Conservation (phyloP, 306 rosid genomes). For the Lotus japonicus region DNA sequence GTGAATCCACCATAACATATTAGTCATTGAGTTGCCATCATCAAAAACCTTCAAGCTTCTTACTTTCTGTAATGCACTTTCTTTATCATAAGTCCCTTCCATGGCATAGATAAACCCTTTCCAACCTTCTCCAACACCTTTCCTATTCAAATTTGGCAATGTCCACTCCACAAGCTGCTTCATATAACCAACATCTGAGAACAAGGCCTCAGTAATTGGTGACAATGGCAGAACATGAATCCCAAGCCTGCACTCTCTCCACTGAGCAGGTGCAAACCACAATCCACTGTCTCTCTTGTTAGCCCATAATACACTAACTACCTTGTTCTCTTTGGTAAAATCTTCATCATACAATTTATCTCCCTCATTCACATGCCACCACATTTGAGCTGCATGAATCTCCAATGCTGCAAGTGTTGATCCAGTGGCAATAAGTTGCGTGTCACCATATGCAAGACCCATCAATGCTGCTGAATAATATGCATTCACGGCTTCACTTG, state of each 20-base stretch:
- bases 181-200: conserved; percentile 37
- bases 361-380: conserved; percentile 74
- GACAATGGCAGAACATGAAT: conserved; percentile 70
- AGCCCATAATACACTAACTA: conserved; percentile 73
- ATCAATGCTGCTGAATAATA: conserved; percentile 80
- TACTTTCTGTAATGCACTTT: conserved; percentile 38
- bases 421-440: conserved; percentile 51
- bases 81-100: conserved; percentile 60
- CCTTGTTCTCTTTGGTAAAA: conserved; percentile 52
- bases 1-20: conserved; percentile 87
- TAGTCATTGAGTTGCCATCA: conserved; percentile 65
- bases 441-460: conserved; percentile 83
- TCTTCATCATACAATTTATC: conserved; percentile 37
- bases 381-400: conserved; percentile 66
- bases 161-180: conserved; percentile 80
- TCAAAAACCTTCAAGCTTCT: conserved; percentile 49
- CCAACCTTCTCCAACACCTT: conserved; percentile 67
- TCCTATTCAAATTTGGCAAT: conserved; percentile 44
- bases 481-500: conserved; percentile 83
- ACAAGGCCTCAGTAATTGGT: conserved; percentile 31
- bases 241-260: conserved; percentile 79
- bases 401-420: conserved; percentile 65
- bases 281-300: conserved; percentile 76
- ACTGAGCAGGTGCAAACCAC: conserved; percentile 78
- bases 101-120: conserved; percentile 67